Evolutionary conservation across 228 moss, liverwort and hornwort species (phyloP), one percentile per base, ranked within the genome.

Genomic region (Sphagnum magellanicum): DNA sequence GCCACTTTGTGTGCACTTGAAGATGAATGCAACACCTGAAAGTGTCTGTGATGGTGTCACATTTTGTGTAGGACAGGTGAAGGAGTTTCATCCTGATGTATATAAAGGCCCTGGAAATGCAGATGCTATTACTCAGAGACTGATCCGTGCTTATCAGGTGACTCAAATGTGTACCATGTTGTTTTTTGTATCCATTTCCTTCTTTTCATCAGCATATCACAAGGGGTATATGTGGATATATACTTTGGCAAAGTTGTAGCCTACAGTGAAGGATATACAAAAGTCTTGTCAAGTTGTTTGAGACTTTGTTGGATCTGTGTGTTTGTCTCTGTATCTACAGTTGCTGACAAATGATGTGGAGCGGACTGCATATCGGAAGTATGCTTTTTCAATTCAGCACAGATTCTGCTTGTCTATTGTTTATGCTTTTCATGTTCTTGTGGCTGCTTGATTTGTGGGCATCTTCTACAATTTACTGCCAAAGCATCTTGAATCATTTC

Each of bases 71-170:
- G 63, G 63, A 46, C 80, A 98, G 97, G 91, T 98, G 48, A 98
- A 98, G 75, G 98, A 98, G 77, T 98, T 86, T 71, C 98, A 98
- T 15, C 98, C 98, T 6, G 98, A 98, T 77, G 94, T 98, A 50
- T 98, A 98, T 71, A 90, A 94, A 74, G 98, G 98, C 51, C 14
- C 72, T 53, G 84, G 79, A 68, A 88, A 98, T 77, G 94, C 98
- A 52, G 89, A 92, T 70, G 90, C 87, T 17, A 94, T 98, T 51
- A 98, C 92, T 4, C 98, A 94, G 69, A 89, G 90, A 46, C 63
- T 98, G 14, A 68, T 98, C 11, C 88, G 84, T 60, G 98, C 98
- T 51, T 98, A 98, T 70, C 92, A 94, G 82, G 97, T 93, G 61
- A 52, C 10, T 50, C 0, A 49, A 32, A 32, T 3, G 3, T 32